Evolutionary conservation across 495 filamentous ascomycete species (phyloP), one percentile per base, ranked within the genome.

Genomic region (Penicillium crystallinum): DNA sequence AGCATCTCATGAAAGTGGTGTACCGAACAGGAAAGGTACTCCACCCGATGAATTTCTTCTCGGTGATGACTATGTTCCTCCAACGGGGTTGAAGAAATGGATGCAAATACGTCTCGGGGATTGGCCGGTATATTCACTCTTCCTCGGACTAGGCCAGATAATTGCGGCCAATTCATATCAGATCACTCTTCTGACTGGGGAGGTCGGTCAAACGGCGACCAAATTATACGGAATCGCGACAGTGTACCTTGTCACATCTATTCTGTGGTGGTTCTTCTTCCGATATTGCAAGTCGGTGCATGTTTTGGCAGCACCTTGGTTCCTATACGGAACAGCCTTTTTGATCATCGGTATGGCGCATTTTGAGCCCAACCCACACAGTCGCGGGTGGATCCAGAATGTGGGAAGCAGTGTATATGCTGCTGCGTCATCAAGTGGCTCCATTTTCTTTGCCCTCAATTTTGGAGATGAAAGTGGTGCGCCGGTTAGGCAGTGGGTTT

Each of bases 131-230:
- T 90, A 90, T 66, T 80, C 84, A 5, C 76, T 90, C 50, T 70
- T 89, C 35, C 61, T 76, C 4, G 84, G 84, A 40, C 71, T 88
- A 0, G 83, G 82, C 4, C 85, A 89, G 56, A 81, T 89, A 54
- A 80, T 89, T 27, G 83, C 85, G 0, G 82, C 83, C 43, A 87
- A 85, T 66, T 86, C 81, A 1, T 89, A 88, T 61, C 85, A 89
- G 56, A 82, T 89, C 56, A 86, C 83, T 3, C 74, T 89, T 21
- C 73, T 89, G 11, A 81, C 81, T 0, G 85, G 85, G 15, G 77
- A 85, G 55, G 71, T 82, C 15, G 83, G 80, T 12, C 74, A 88
- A 58, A 77, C 77, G 0, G 78, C 83, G 4, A 68, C 74, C 19
- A 82, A 85, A 56, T 74, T 88, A 7, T 89, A 89, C 68, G 77